Percentiles rank a stretch among this genome's conserved stretches.
Evolutionary conservation across 2,329 filamentous ascomycete genomes (phyloP).

Genomic region (Pseudogymnoascus pannorum): DNA sequence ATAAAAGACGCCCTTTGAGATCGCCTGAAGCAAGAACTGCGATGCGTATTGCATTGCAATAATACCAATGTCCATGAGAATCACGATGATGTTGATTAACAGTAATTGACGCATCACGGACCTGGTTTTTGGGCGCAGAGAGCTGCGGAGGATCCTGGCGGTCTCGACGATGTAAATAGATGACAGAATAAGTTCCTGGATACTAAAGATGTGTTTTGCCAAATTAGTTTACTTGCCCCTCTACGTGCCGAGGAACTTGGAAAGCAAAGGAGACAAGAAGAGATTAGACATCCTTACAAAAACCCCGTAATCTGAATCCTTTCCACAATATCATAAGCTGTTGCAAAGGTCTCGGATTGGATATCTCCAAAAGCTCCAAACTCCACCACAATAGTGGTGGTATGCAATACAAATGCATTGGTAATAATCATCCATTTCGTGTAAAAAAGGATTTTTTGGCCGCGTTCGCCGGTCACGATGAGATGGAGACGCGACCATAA

Average conservation of each 20-base stretch:
- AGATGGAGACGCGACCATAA: constrained; percentile 44
- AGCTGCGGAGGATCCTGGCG: background rate
- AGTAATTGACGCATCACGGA: constrained; percentile 35
- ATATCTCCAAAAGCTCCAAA: constrained; percentile 27
- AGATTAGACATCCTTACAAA: background rate
- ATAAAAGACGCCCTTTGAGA: constrained; percentile 37
- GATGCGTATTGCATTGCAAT: constrained; percentile 35
- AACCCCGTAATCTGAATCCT: background rate
- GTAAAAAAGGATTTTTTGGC: constrained; percentile 28
- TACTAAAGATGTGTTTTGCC: background rate
- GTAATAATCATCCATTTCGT: constrained; percentile 40
- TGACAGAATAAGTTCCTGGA: background rate
- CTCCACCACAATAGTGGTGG: constrained; percentile 39
- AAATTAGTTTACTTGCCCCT: no score
- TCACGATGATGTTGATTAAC: constrained; percentile 36
- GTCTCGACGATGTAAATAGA: background rate
- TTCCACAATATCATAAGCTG: background rate
- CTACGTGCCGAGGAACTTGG: no score
- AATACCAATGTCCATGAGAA: constrained; percentile 35
- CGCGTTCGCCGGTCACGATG: constrained; percentile 33
- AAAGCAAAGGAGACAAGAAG: no score
- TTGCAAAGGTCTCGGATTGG: background rate
- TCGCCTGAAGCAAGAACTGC: constrained; percentile 34
- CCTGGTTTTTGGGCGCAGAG: background rate
- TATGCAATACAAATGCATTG: constrained; percentile 36